Conservation (phyloP, 768 basidiomycete species). For the Infundibulicybe gibba region DNA sequence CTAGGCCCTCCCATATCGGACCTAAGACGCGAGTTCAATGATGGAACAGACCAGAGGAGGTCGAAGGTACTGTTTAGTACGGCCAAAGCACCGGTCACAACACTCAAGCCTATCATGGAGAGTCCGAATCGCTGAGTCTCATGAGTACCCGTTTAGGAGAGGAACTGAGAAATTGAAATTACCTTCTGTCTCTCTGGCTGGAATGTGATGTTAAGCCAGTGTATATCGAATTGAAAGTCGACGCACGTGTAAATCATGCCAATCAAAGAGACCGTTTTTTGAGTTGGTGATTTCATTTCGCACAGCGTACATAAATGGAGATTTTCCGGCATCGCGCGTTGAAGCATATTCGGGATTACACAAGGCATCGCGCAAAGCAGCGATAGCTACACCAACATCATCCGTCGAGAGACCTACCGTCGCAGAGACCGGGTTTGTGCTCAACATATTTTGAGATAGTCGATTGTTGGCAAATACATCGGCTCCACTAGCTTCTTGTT, state of each 20-base stretch:
- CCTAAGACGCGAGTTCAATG: no score
- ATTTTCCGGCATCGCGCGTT: no score
- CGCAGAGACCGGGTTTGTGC: conserved; percentile 17
- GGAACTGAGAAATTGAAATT: no score
- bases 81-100: conserved; percentile 26
- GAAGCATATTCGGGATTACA: conserved; percentile 11
- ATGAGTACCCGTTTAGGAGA: background rate
- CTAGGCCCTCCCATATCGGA: no score
- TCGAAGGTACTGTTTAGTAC: conserved; percentile 18
- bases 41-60: conserved; percentile 7
- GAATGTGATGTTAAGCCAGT: no score
- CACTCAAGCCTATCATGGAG: conserved; percentile 30
- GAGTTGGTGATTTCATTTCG: no score
- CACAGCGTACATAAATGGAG: no score
- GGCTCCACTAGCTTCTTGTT: conserved; percentile 31
- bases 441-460: conserved; percentile 27
- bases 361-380: conserved; percentile 8
- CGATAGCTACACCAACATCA: conserved; percentile 2
- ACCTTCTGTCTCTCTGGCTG: no score
- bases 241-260: background rate
- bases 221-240: no score
- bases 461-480: conserved; percentile 40
- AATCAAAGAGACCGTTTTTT: conserved; percentile 3
- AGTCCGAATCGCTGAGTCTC: conserved; percentile 23
- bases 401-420: conserved; percentile 14